Evolutionary conservation across 495 filamentous ascomycete genomes (phyloP).

Genomic region (Copromyces sp.): DNA sequence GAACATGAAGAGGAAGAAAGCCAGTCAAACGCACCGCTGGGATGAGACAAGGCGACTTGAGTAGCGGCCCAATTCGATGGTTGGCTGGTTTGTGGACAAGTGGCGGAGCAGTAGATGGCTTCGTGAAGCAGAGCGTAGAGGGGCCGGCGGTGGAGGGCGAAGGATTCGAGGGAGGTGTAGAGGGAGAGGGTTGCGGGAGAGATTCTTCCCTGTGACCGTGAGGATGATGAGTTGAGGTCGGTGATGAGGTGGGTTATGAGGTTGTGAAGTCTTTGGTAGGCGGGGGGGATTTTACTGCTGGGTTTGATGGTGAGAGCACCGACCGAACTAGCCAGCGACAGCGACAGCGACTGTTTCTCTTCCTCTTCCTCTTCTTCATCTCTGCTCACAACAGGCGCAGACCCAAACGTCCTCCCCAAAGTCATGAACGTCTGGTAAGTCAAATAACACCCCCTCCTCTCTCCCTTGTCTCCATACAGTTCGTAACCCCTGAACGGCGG

Average conservation of each 20-base stretch:
- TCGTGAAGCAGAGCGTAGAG: constrained; percentile 20
- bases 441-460: constrained; percentile 22
- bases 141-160: constrained; percentile 13
- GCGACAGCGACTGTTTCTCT: constrained; percentile 41
- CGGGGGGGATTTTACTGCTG: not conserved
- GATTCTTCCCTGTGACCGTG: constrained; percentile 7
- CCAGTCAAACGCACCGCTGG: constrained; percentile 30
- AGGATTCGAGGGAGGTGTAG: not conserved
- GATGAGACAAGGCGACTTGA: constrained; percentile 18
- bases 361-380: constrained; percentile 49
- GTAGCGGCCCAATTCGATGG: constrained; percentile 34
- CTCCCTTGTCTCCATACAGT: not conserved
- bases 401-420: constrained; percentile 66
- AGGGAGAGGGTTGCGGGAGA: not conserved
- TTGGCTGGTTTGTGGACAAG: not conserved
- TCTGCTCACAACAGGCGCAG: constrained; percentile 22
- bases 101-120: constrained; percentile 14
- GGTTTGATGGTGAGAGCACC: not conserved
- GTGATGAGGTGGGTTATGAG: not conserved
- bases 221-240: not conserved
- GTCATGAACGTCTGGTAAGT: constrained; percentile 62
- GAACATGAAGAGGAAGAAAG: constrained; percentile 4
- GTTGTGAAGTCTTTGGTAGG: not conserved
- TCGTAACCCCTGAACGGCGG: constrained; percentile 9
- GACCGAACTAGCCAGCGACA: constrained; percentile 48